Conservation (phyloP, 768 basidiomycete genomes). For the Trametes sanguinea region DNA sequence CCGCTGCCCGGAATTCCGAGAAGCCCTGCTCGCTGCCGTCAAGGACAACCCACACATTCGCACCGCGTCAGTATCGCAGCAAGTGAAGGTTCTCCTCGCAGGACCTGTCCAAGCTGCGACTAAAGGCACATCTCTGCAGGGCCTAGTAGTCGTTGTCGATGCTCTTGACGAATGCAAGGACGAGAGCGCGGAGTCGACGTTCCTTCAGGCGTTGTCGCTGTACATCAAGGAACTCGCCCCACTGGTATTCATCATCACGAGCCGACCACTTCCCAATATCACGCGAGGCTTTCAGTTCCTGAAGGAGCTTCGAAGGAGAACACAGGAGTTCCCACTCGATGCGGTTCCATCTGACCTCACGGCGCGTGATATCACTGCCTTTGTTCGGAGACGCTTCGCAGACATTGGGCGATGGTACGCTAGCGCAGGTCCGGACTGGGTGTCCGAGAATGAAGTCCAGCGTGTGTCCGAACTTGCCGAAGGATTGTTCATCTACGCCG, state of each 20-base stretch:
- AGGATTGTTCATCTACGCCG: slow-evolving; percentile 28
- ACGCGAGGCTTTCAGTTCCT: not conserved
- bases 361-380: not conserved
- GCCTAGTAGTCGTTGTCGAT: slow-evolving; percentile 17
- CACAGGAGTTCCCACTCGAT: not conserved
- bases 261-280: slow-evolving; percentile 14
- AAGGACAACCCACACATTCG: not conserved
- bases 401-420: not conserved
- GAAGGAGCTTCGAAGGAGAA: not conserved
- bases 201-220: slow-evolving; percentile 8
- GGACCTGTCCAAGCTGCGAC: slow-evolving; percentile 1
- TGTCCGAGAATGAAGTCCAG: not conserved
- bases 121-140: not conserved
- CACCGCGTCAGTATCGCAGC: not conserved
- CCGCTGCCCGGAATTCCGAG: not conserved
- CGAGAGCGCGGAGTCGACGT: not conserved
- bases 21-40: not conserved
- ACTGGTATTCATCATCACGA: slow-evolving; percentile 21
- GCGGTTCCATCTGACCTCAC: not conserved
- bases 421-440: not conserved
- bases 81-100: slow-evolving; percentile 16
- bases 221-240: not conserved
- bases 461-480: not conserved
- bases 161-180: slow-evolving; percentile 25
- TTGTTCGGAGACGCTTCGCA: not conserved